phyloP scores from a whole-genome alignment of 371 early-diverging fungal genomes.

The Mucor irregularis region DNA sequence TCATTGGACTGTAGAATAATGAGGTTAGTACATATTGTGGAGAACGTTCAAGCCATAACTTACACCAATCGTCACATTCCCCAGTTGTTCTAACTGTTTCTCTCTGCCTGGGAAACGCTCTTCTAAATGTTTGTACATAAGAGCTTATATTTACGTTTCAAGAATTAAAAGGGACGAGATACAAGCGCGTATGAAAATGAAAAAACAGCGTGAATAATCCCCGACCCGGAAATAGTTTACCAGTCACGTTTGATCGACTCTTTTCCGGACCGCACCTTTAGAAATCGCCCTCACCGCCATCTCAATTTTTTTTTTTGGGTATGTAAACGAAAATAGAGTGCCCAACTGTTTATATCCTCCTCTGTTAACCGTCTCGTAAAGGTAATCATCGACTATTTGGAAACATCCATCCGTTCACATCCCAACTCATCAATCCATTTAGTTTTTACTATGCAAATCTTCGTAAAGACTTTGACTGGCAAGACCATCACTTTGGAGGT shows the following conservation, averaged over 20 bases:
- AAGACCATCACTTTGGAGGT: conserved; percentile 95
- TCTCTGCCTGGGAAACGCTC: conserved; percentile 61
- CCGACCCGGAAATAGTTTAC: background rate
- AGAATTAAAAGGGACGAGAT: too few species aligned
- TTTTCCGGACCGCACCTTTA: background rate
- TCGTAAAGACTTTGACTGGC: conserved; percentile 84
- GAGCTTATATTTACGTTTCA: background rate
- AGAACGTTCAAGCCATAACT: background rate
- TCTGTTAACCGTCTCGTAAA: conserved; percentile 34
- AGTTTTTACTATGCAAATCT: conserved; percentile 64
- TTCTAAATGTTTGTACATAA: conserved; percentile 20
- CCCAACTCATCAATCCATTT: conserved; percentile 18
- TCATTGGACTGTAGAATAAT: background rate
- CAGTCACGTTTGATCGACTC: background rate
- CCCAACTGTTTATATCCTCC: conserved; percentile 20
- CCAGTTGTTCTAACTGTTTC: conserved; percentile 59
- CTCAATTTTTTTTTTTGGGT: conserved; percentile 3
- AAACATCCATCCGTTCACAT: background rate
- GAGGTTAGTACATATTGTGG: background rate
- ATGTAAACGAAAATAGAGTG: background rate
- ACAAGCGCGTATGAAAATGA: too few species aligned
- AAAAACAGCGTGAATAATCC: too few species aligned
- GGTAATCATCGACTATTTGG: conserved; percentile 6
- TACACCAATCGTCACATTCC: conserved; percentile 57
- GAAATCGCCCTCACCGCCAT: background rate